Evolutionary conservation across 306 rosid genomes (phyloP).

Genomic region (Aeschynomene evenia): DNA sequence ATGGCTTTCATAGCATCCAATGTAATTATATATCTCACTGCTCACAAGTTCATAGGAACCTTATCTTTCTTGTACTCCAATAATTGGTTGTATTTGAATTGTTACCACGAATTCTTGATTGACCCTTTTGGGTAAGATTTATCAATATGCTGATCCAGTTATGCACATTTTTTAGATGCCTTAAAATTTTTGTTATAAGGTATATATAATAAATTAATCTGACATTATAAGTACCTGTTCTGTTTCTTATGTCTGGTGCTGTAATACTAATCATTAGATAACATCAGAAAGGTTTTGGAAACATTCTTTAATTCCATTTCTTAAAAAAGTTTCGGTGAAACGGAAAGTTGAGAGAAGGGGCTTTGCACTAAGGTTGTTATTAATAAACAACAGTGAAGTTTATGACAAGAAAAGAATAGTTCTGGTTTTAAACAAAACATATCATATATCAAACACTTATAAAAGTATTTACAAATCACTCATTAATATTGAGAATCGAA

Average conservation of each 20-base stretch:
- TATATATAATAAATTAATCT: not conserved
- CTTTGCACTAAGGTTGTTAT: not conserved
- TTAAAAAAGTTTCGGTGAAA: not conserved
- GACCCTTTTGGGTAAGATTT: constrained; percentile 1
- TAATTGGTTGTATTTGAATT: constrained; percentile 12
- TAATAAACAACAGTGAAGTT: too few species aligned
- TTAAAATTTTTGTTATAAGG: not conserved
- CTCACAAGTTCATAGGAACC: constrained; percentile 16
- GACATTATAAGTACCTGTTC: not conserved
- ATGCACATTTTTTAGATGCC: not conserved
- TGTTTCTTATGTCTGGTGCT: not conserved
- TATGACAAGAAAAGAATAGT: too few species aligned
- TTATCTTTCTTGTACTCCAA: constrained; percentile 30
- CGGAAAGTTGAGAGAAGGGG: not conserved
- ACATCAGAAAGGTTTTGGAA: not conserved
- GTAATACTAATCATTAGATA: not conserved
- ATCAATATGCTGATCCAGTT: not conserved
- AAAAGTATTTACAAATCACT: too few species aligned
- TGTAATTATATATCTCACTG: constrained; percentile 22
- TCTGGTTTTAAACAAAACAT: too few species aligned
- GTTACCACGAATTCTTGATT: constrained; percentile 5
- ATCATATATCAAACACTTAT: too few species aligned
- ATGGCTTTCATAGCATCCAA: constrained; percentile 19
- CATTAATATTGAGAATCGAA: too few species aligned
- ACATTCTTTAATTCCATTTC: not conserved